Evolutionary conservation across 352 stramenopile species (phyloP).

Genomic region (Pythium aquatile): DNA sequence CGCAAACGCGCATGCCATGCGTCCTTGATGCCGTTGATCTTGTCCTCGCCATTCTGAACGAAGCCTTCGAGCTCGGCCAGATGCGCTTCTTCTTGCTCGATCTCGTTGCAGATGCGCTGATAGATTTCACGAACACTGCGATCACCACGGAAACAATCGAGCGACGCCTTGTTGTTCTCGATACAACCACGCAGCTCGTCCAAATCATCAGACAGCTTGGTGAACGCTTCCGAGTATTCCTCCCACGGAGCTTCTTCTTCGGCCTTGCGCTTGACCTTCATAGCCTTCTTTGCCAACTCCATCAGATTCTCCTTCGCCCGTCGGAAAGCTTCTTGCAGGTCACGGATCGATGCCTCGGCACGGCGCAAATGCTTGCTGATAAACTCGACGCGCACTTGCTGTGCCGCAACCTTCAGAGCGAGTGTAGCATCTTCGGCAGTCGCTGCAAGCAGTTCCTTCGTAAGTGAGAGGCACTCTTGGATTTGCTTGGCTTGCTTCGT

Average conservation of each 20-base stretch:
- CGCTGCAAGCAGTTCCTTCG: slow-evolving; percentile 44
- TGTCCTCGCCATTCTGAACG: slow-evolving; percentile 59
- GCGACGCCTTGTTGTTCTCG: slow-evolving; percentile 80
- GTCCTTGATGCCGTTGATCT: slow-evolving; percentile 75
- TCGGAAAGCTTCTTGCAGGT: slow-evolving; percentile 59
- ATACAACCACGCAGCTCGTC: slow-evolving; percentile 76
- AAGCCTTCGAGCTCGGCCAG: slow-evolving; percentile 60
- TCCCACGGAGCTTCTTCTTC: slow-evolving; percentile 70
- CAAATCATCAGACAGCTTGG: slow-evolving; percentile 63
- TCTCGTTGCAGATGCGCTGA: slow-evolving; percentile 60
- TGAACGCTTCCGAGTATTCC: slow-evolving; percentile 60
- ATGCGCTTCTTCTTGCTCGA: slow-evolving; percentile 56
- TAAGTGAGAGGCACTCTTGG: slow-evolving; percentile 53
- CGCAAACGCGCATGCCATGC: slow-evolving; percentile 69
- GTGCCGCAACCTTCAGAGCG: slow-evolving; percentile 51
- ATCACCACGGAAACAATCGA: slow-evolving; percentile 83
- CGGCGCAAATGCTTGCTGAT: slow-evolving; percentile 58
- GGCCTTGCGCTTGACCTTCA: slow-evolving; percentile 63
- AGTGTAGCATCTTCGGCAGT: slow-evolving; percentile 57
- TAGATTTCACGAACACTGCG: slow-evolving; percentile 74
- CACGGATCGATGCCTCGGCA: slow-evolving; percentile 45
- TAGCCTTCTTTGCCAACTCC: slow-evolving; percentile 53
- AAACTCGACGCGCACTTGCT: slow-evolving; percentile 71
- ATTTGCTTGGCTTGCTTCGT: slow-evolving; percentile 77
- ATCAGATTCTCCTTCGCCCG: slow-evolving; percentile 68